A percentile compares a stretch with the other conserved stretches of the same genome.
These are phyloP conservation scores for Hawksworthiomyces lignivorus DNA, from an alignment of 2,329 filamentous ascomycete genomes.

Conservation along the genomic window DNA sequence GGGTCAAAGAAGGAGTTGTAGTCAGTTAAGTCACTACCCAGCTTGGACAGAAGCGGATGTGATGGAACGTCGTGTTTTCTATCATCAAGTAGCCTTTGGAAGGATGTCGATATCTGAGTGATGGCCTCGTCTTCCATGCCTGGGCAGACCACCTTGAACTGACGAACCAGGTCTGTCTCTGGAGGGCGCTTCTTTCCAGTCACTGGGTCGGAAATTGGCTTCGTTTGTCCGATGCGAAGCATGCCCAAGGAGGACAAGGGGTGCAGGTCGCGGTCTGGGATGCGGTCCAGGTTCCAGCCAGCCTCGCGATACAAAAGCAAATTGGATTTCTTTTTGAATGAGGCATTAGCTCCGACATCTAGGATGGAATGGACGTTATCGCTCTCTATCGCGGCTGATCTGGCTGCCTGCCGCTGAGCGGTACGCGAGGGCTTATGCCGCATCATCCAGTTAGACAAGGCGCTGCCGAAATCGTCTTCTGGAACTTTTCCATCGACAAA, in stretches of 20 bases:
- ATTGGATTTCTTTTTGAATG: constrained; percentile 28
- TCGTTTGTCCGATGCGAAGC: constrained; percentile 20
- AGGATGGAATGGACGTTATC: constrained; percentile 14
- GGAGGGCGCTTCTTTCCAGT: constrained; percentile 22
- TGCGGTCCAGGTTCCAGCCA: constrained; percentile 27
- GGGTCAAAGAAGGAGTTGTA: background rate
- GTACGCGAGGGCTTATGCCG: background rate
- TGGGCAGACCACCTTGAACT: constrained; percentile 15
- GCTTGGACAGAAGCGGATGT: background rate
- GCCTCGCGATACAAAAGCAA: constrained; percentile 23
- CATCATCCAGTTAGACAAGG: constrained; percentile 12
- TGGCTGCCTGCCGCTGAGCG: too few relatives aligned
- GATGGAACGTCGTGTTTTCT: too few relatives aligned
- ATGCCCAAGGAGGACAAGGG: constrained; percentile 19
- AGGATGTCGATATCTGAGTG: background rate
- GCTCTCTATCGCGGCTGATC: background rate
- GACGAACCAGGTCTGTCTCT: constrained; percentile 22
- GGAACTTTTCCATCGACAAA: constrained; percentile 15
- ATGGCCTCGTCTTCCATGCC: constrained; percentile 8
- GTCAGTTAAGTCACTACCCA: too few relatives aligned
- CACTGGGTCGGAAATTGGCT: constrained; percentile 18
- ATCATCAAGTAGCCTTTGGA: too few relatives aligned
- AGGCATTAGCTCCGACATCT: constrained; percentile 15
- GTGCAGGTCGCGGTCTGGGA: constrained; percentile 26
- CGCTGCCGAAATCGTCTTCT: constrained; percentile 19